Evolutionary conservation across 176 grass and related monocot genomes (phyloP).

Genomic region (Oryza meyeriana): DNA sequence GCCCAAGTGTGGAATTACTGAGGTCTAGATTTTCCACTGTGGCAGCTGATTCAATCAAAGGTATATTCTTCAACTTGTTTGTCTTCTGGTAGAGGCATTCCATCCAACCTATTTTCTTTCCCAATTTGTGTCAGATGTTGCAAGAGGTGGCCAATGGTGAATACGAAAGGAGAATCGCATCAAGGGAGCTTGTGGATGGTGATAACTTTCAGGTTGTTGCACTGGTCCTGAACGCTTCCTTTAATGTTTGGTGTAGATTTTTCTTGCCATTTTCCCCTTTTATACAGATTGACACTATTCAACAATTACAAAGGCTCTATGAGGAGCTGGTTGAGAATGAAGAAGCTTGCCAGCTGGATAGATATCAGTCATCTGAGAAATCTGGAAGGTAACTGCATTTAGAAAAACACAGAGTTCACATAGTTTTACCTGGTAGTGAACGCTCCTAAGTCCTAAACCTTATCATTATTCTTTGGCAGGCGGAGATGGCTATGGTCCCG

Average conservation of each 20-base stretch:
- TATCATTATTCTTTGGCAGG: conserved; percentile 45
- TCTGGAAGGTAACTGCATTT: conserved; percentile 45
- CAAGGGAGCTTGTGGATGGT: conserved; percentile 74
- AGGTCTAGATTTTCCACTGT: conserved; percentile 45
- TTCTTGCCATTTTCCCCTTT: neutral
- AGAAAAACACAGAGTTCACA: conserved; percentile 4
- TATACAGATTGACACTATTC: conserved; percentile 74
- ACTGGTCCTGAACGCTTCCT: neutral
- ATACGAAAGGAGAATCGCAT: conserved; percentile 78
- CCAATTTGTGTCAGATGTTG: conserved; percentile 26
- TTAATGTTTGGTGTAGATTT: neutral
- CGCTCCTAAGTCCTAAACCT: conserved; percentile 2
- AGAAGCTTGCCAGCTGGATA: conserved; percentile 69
- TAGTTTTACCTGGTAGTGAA: conserved; percentile 17
- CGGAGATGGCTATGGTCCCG: conserved; percentile 90
- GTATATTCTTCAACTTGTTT: conserved; percentile 10
- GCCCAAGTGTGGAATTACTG: conserved; percentile 32
- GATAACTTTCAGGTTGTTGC: conserved; percentile 73
- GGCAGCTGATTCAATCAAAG: conserved; percentile 40
- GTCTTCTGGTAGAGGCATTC: conserved; percentile 8
- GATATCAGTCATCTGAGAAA: conserved; percentile 81
- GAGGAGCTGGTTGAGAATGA: conserved; percentile 64
- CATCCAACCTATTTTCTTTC: neutral
- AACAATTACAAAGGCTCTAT: conserved; percentile 77
- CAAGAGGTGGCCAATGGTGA: conserved; percentile 69